Conservation (phyloP, 352 stramenopile genomes). For the Phytophthora pluvialis region DNA sequence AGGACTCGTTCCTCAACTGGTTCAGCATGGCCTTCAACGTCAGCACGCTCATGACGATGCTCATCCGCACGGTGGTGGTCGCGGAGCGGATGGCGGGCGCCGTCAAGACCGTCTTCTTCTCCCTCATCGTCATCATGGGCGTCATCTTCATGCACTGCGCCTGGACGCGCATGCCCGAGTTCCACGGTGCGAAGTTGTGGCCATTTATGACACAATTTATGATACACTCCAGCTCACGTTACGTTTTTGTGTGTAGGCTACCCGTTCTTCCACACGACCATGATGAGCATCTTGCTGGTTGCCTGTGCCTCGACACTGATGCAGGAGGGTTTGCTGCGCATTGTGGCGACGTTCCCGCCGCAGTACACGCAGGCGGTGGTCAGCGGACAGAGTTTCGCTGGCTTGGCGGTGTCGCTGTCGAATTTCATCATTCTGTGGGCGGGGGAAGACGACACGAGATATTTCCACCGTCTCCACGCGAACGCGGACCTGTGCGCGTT, state of each 20-base stretch:
- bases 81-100: constrained; percentile 67
- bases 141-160: constrained; percentile 77
- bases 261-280: constrained; percentile 80
- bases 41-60: constrained; percentile 77
- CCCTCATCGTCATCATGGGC: constrained; percentile 69
- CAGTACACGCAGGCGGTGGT: constrained; percentile 82
- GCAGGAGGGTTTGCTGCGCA: constrained; percentile 81
- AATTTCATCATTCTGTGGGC: constrained; percentile 74
- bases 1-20: constrained; percentile 87
- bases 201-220: constrained; percentile 13
- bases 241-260: constrained; percentile 22
- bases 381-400: constrained; percentile 77
- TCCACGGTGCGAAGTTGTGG: constrained; percentile 45
- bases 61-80: constrained; percentile 67
- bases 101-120: constrained; percentile 66
- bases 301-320: constrained; percentile 74
- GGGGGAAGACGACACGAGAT: constrained; percentile 35
- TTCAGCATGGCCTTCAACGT: constrained; percentile 89
- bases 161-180: constrained; percentile 78
- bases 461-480: constrained; percentile 30
- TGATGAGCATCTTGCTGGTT: constrained; percentile 77
- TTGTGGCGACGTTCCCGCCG: constrained; percentile 77
- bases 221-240: constrained; percentile 3
- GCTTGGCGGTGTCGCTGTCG: constrained; percentile 71
- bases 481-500: constrained; percentile 74